Base-by-base conservation (phyloP, 2,329 filamentous ascomycete species). In the Fusarium avenaceum region DNA sequence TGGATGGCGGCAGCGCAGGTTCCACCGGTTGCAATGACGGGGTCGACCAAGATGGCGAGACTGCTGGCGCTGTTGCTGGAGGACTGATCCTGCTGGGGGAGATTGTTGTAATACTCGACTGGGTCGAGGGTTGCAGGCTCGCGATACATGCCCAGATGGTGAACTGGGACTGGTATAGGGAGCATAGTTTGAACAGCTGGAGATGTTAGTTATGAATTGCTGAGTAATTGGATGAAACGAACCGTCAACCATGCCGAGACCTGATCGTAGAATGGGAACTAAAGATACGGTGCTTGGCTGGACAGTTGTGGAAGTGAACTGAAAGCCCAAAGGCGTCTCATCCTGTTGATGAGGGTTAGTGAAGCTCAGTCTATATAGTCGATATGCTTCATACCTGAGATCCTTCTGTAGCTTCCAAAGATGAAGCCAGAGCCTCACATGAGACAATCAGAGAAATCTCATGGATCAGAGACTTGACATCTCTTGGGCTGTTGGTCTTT, bases 71-170 rank as follows among this genome's bases (percentile, higher is more conserved):
- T 76, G 33, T 80, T 76, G 65, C 81, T 81, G 45, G 75, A 74
- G 39, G 77, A 70, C 30, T 79, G 70, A 49, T 84, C 77, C 80
- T 93, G 91, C 80, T 92, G 90, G 35, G 94, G 94, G 20, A 97
- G 89, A 80, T 97, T 97, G 85, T 97, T 97, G 87, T 97, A 97
- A 86, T 97, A 97, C 81, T 97, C 94, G 60, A 97, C 94, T 4
- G 94, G 93, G 74, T 93, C 89, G 57, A 97, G 89, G 44, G 92
- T 95, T 57, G 89, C 88, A 63, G 92, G 93, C 78, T 97, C 94
- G 76, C 94, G 93, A 85, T 95, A 98, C 76, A 98, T 90, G 70
- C 96, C 95, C 9, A 98, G 90, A 78, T 98, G 95, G 82, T 98
- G 94, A 68, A 97, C 88, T 8, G 94, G 90, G 32, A 95, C 92